phyloP scores from a whole-genome alignment of 768 basidiomycete genomes.

The Dacryopinax primogenitus region DNA sequence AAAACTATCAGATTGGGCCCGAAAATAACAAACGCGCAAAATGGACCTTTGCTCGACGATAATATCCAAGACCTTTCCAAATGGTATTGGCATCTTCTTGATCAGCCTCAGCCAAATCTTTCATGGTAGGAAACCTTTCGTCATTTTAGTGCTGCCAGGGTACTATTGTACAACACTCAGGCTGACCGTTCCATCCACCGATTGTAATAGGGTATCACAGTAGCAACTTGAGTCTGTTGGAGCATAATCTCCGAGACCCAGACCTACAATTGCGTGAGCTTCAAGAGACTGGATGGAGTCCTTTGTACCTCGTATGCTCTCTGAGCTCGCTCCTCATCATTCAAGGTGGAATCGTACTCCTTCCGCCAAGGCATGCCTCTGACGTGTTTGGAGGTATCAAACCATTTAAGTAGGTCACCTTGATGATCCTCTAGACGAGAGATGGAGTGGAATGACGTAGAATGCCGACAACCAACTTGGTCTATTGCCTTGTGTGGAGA shows the following conservation, averaged over 20 bases:
- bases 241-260: constrained; percentile 93
- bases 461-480: background rate
- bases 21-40: constrained; percentile 31
- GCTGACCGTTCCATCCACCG: constrained; percentile 72
- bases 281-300: background rate
- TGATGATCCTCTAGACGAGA: constrained; percentile 15
- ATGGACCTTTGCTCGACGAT: constrained; percentile 15
- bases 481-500: background rate
- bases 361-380: constrained; percentile 93
- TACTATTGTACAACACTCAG: background rate
- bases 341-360: constrained; percentile 37
- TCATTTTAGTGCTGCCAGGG: background rate
- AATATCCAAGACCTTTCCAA: constrained; percentile 52
- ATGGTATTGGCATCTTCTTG: constrained; percentile 75
- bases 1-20: constrained; percentile 83
- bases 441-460: constrained; percentile 1
- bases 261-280: constrained; percentile 36
- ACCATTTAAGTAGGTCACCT: constrained; percentile 44
- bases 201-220: constrained; percentile 88
- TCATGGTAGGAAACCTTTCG: constrained; percentile 66
- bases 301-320: constrained; percentile 84
- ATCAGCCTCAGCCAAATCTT: constrained; percentile 53
- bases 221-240: constrained; percentile 87
- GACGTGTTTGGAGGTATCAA: constrained; percentile 44
- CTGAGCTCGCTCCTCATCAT: constrained; percentile 53